Conservation (phyloP, 2,329 filamentous ascomycete species). For the Botrytis galanthina region DNA sequence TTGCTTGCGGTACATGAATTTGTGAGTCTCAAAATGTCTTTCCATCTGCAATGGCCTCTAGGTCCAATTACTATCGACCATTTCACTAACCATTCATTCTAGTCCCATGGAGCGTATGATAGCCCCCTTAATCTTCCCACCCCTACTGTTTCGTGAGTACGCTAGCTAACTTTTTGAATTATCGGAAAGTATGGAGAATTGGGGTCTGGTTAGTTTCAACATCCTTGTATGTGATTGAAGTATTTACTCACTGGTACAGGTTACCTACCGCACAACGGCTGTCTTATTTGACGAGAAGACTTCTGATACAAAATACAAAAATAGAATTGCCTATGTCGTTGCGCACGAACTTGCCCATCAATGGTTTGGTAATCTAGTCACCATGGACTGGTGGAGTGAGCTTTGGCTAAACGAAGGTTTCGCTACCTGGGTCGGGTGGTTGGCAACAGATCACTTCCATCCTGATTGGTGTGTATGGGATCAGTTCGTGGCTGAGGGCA, state of each 20-base stretch:
- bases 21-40: slow-evolving; percentile 46
- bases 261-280: slow-evolving; percentile 93
- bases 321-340: slow-evolving; percentile 92
- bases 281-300: slow-evolving; percentile 93
- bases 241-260: slow-evolving; percentile 38
- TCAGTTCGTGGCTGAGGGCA: slow-evolving; percentile 93
- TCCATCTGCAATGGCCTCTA: neutral
- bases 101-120: slow-evolving; percentile 68
- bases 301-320: slow-evolving; percentile 87
- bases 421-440: slow-evolving; percentile 96
- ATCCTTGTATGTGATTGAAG: neutral
- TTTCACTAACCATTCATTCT: slow-evolving; percentile 43
- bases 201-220: slow-evolving; percentile 87
- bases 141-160: neutral
- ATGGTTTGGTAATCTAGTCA: slow-evolving; percentile 94
- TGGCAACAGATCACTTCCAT: slow-evolving; percentile 73
- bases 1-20: slow-evolving; percentile 92
- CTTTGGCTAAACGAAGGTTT: slow-evolving; percentile 96
- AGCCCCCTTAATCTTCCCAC: neutral
- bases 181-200: slow-evolving; percentile 55
- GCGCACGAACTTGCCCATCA: slow-evolving; percentile 97
- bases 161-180: neutral
- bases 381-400: slow-evolving; percentile 96
- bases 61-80: neutral
- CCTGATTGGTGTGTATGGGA: slow-evolving; percentile 98